Evolutionary conservation across 352 stramenopile genomes (phyloP).

Genomic region (Phytophthora podocarpi): DNA sequence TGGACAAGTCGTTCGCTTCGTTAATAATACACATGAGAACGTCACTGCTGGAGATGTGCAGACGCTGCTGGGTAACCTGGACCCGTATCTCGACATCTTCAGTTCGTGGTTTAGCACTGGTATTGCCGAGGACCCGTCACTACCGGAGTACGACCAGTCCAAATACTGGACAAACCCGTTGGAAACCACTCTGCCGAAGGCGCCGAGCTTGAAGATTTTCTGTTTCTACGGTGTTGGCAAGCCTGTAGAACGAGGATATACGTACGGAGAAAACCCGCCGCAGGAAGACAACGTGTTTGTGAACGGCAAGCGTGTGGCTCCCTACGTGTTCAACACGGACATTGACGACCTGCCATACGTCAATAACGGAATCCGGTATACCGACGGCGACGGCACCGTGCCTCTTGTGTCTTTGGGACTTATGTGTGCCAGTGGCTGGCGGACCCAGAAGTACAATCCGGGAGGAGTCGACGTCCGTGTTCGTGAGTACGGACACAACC

Average conservation of each 20-base stretch:
- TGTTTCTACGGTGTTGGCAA: conserved; percentile 95
- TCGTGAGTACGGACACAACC: conserved; percentile 77
- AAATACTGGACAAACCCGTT: conserved; percentile 92
- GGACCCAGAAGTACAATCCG: conserved; percentile 86
- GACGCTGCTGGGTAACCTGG: conserved; percentile 49
- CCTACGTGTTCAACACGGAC: conserved; percentile 68
- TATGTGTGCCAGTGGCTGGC: conserved; percentile 92
- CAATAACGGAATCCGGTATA: conserved; percentile 83
- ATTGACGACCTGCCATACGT: conserved; percentile 70
- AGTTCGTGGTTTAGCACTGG: conserved; percentile 49
- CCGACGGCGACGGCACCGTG: conserved; percentile 93
- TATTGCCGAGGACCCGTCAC: conserved; percentile 49
- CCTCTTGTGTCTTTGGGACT: conserved; percentile 94
- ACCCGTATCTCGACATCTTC: conserved; percentile 55
- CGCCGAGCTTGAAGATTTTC: conserved; percentile 93
- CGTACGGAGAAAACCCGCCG: conserved; percentile 59
- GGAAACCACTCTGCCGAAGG: conserved; percentile 82
- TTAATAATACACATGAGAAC: conserved; percentile 56
- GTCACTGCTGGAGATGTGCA: conserved; percentile 59
- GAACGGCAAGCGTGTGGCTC: conserved; percentile 56
- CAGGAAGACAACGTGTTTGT: conserved; percentile 40
- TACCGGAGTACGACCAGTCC: conserved; percentile 54
- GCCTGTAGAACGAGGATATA: conserved; percentile 86
- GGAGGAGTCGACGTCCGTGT: conserved; percentile 84
- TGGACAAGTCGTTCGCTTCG: conserved; percentile 61